Conservation (phyloP, 2,329 filamentous ascomycete genomes). For the Fusarium nanum region DNA sequence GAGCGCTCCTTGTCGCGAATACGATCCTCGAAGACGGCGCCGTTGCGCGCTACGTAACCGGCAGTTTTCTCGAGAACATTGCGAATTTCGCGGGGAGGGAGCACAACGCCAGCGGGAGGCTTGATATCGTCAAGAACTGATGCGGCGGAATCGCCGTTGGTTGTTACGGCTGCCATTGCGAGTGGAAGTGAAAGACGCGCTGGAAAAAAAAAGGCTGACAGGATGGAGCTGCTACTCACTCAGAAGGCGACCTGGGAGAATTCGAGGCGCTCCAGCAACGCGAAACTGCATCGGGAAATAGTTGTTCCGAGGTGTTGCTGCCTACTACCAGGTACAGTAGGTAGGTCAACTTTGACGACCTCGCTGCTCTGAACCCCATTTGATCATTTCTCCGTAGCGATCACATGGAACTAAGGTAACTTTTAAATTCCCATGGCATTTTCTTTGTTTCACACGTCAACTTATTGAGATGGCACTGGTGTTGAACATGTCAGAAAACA, state of each 20-base stretch:
- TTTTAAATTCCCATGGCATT: neutral
- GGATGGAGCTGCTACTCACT: conserved; percentile 19
- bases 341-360: neutral
- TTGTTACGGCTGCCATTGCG: conserved; percentile 51
- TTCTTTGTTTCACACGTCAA: neutral
- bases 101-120: conserved; percentile 83
- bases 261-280: conserved; percentile 41
- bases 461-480: neutral
- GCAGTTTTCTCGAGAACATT: conserved; percentile 91
- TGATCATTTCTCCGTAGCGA: neutral
- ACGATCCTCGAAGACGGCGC: conserved; percentile 79
- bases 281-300: conserved; percentile 30
- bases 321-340: neutral
- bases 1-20: conserved; percentile 85
- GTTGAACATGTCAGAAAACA: neutral
- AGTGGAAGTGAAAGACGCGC: conserved; percentile 10
- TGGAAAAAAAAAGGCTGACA: conserved; percentile 14
- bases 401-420: neutral
- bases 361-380: neutral
- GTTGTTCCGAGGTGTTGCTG: conserved; percentile 14
- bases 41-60: conserved; percentile 82
- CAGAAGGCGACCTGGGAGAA: conserved; percentile 39
- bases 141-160: conserved; percentile 65
- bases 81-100: conserved; percentile 91
- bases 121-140: conserved; percentile 73